Base-by-base conservation (phyloP, 257 asterid species). In the Plectranthus barbatus region DNA sequence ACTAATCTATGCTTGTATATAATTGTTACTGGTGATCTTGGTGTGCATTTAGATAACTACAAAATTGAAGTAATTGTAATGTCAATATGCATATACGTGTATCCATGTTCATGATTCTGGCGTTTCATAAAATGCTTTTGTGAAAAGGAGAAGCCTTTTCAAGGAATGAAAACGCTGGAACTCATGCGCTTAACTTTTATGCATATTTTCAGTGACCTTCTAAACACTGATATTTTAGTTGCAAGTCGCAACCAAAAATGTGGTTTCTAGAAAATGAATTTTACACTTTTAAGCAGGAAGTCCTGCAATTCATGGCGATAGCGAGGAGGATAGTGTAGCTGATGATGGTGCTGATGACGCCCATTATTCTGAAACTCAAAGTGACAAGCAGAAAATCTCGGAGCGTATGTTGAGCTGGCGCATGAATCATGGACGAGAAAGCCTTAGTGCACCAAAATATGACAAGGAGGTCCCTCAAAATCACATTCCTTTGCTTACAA, bases 371-470 rank as follows among this genome's bases (percentile, higher is more conserved):
- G 88, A 78, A 67, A 80, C 56, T 57, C 87, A 82, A 70, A 75
- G 67, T 69, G 95, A 77, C 69, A 82, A 87, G 77, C 94, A 80
- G 78, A 93, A 93, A 77, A 78, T 82, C 70, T 78, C 95, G 4
- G 97, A 93, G 68, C 90, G 91, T 54, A 85, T 87, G 96, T 66
- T 90, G 89, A 90, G 94, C 87, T 93, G 99, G 99, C 99, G 91
- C 62, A 79, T 77, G 81, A 81, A 67, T 68, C 72, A 89, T 63
- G 96, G 90, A 47, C 79, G 86, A 60, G 97, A 93, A 75, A 91
- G 84, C 5, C 31, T 26, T 64, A 82, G 70, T 52, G 82, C 74
- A 37, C 96, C 97, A 13, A 87, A 87, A 72, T 93, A 93, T 74
- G 99, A 93, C 68, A 87, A 82, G 74, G 97, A 90, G 78, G 90